These are phyloP conservation scores for Cystobasidiaceae sp. DNA, from an alignment of 1,284 basidiomycete genomes.

Conservation along the genomic window DNA sequence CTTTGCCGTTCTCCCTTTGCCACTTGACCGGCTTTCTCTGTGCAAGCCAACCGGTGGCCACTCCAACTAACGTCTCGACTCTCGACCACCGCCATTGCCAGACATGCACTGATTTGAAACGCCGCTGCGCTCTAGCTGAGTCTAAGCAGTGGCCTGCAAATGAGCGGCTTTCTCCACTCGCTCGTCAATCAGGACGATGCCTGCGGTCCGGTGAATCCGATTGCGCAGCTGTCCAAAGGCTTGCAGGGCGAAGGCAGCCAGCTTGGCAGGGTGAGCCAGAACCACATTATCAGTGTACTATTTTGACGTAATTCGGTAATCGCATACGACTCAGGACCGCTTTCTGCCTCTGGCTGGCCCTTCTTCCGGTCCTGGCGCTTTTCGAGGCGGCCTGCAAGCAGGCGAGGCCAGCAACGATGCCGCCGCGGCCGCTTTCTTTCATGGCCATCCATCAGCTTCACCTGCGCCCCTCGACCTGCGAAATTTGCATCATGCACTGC, in stretches of 20 bases:
- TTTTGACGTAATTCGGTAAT: slow-evolving; percentile 10
- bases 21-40: too few species aligned
- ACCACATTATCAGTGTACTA: slow-evolving; percentile 48
- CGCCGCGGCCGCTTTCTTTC: slow-evolving; percentile 33
- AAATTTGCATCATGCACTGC: slow-evolving; percentile 32
- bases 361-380: slow-evolving; percentile 29
- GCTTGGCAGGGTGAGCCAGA: slow-evolving; percentile 54
- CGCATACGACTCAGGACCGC: slow-evolving; percentile 13
- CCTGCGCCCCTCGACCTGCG: slow-evolving; percentile 35
- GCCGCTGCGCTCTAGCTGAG: too few species aligned
- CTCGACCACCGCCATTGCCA: too few species aligned
- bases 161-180: slow-evolving; percentile 44
- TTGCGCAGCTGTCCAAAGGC: slow-evolving; percentile 69
- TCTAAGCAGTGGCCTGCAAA: too few species aligned
- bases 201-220: slow-evolving; percentile 71
- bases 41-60: too few species aligned
- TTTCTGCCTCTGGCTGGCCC: slow-evolving; percentile 34
- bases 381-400: slow-evolving; percentile 29
- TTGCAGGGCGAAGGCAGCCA: slow-evolving; percentile 70
- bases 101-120: too few species aligned
- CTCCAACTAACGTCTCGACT: too few species aligned
- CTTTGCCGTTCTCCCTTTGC: too few species aligned
- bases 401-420: slow-evolving; percentile 28
- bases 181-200: slow-evolving; percentile 61
- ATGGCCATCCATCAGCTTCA: slow-evolving; percentile 18